These are phyloP conservation scores for Cryptococcus sp. DNA, from an alignment of 1,284 basidiomycete species.

Conservation along the genomic window DNA sequence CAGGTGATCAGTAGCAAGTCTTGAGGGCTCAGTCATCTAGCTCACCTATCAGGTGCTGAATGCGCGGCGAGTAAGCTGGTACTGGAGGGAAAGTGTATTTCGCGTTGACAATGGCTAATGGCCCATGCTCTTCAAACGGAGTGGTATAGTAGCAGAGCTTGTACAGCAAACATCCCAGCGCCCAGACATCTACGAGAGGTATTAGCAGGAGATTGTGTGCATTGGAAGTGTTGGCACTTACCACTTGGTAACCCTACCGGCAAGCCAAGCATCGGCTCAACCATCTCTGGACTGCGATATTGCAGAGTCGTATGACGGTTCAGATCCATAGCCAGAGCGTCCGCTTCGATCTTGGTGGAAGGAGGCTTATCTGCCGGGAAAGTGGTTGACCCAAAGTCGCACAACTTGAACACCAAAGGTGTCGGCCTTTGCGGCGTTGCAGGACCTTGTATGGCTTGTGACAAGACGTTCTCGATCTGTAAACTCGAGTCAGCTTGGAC, in stretches of 20 bases:
- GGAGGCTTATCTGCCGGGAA: constrained; percentile 70
- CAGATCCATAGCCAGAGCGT: constrained; percentile 84
- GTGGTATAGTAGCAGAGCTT: constrained; percentile 98
- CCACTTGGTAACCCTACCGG: constrained; percentile 57
- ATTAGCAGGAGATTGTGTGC: constrained; percentile 17
- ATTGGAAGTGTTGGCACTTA: constrained; percentile 32
- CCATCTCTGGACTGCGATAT: constrained; percentile 97
- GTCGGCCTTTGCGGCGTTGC: constrained; percentile 59
- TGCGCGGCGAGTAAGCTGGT: constrained; percentile 83
- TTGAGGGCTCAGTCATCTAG: constrained; percentile 8
- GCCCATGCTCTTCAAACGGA: constrained; percentile 95
- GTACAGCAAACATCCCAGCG: constrained; percentile 73
- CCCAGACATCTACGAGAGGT: constrained; percentile 65
- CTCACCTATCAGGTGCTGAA: constrained; percentile 86
- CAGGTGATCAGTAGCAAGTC: constrained; percentile 5
- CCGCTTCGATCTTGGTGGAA: constrained; percentile 74
- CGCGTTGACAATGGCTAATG: constrained; percentile 92
- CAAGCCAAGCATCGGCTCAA: constrained; percentile 63
- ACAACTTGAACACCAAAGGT: constrained; percentile 81
- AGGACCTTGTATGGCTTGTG: constrained; percentile 36
- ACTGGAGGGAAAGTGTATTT: constrained; percentile 93
- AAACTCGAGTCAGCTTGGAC: constrained; percentile 1
- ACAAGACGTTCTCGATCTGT: constrained; percentile 90
- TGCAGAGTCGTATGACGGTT: constrained; percentile 94
- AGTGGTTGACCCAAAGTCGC: constrained; percentile 95